Evolutionary conservation across 192 early-diverging fungal species (phyloP), one percentile per base, ranked within the genome.

Genomic region (Linnemannia schmuckeri): DNA sequence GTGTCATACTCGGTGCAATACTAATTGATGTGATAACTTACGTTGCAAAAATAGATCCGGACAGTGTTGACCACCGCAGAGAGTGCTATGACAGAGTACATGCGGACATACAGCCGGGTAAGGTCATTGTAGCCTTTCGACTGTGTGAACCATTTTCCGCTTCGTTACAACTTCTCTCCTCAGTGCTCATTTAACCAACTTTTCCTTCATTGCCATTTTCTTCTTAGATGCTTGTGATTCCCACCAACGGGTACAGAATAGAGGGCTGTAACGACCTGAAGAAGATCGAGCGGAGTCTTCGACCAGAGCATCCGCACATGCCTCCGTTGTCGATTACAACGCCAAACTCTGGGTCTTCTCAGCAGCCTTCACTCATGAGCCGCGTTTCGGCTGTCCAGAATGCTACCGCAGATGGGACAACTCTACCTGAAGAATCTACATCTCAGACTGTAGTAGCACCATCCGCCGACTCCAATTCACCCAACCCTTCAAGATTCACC

Each of bases 201-300:
- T 70, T 74, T 22, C 17, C 20, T 22, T 20, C 49, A 52, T 52
- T 17, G 3, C 6, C 6, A 41, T n/a, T 57, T 70, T 38, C 42
- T 24, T 40, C 24, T 2, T 75, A 87, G 85, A 70, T 87, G 79
- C 74, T 87, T 38, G 72, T 81, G 2, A 30, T 81, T 0, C 85
- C 85, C 4, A 78, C 80, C 8, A 13, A 72, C 7, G 79, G 85
- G 3, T 81, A 81, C 35, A 77, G 76, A 27, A 81, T 87, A n/a
- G 85, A 87, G 22, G 85, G 85, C 12, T 87, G 73, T 35, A 81
- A 81, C 24, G 85, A 87, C 47, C 24, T 73, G 22, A 78, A 78
- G 63, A 87, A 70, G 68, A 78, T 81, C 22, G 85, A 87, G 49
- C 49, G 70, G 12, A 44, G 68, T 10, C 37, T 77, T 30, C 74